Base-by-base conservation (phyloP, 116 monocot species). In the Trichopus zeylanicus region DNA sequence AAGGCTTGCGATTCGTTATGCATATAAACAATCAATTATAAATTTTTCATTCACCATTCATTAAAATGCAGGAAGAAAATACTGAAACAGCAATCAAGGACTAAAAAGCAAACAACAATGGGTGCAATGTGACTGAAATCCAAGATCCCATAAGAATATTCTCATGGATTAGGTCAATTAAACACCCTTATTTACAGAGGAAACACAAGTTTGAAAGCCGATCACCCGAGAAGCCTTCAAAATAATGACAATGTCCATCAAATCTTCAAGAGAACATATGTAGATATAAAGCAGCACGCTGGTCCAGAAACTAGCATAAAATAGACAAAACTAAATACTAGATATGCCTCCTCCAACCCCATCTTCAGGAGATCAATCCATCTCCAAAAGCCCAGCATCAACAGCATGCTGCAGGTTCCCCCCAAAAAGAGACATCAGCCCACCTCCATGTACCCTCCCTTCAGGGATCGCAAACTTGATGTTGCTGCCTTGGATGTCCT, bases 401-500 rank as follows among this genome's bases (percentile, higher is more conserved):
- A 64, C 31, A 47, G 65, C 53, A 68, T 69, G 83, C 59, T 59
- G 71, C 24, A 88, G 61, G 57, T 65, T 79, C 26, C 95, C 95
- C 11, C 91, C 95, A 15, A 97, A 79, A 29, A 91, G 63, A 18
- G 87, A 82, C 87, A 97, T 67, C 56, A 97, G 65, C 1, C 87
- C 87, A 6, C 97, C 97, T 25, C 97, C 97, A 59, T 97, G 97
- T 51, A 97, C 97, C 60, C 97, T 76, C 21, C 97, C 97, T 46
- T 97, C 97, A 1, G 97, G 84, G 9, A 97, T 58, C 56, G 55
- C 76, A 42, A 67, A 56, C n/a, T 23, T 55, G 28, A 59, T 55
- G 32, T 33, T 64, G n/a, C n/a, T n/a, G n/a, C n/a, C n/a, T n/a
- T n/a, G n/a, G 4, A 67, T 63, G 19, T 33, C 63, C n/a, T n/a